Base-by-base conservation (phyloP, 768 basidiomycete species). In the Filobasidium wieringae region DNA sequence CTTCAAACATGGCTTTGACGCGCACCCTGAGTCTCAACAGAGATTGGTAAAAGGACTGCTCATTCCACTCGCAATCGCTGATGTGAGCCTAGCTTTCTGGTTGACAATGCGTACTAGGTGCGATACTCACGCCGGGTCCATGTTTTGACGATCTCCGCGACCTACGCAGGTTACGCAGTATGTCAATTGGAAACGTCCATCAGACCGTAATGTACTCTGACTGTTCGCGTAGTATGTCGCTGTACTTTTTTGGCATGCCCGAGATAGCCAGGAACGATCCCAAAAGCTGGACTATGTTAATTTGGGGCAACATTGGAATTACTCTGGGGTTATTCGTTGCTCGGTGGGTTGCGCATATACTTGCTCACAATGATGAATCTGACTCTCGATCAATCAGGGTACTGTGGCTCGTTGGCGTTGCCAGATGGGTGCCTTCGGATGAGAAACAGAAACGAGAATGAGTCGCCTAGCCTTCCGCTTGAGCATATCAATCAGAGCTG, bases 281-380 rank as follows among this genome's bases (percentile, higher is more conserved):
- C 29, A 68, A 67, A 55, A 64, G 71, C 47, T 74, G 72, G 72
- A 70, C 71, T 4, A 39, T 50, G 15, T 30, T 71, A 26, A 50
- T 72, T 6, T 66, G 70, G 60, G 69, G 69, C 1, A 73, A 71
- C 39, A 61, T 72, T 0, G 63, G 63, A 43, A 66, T 73, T 55
- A 72, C 72, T 3, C 22, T 59, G 2, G 40, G 54, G 33, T 52
- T 72, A 17, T 73, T 74, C 51, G n/a, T 60, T 22, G 58, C 60
- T 31, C 57, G 64, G 62, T 58, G 15, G 31, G 64, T 30, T 33
- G 47, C n/a, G n/a, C n/a, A n/a, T n/a, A n/a, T n/a, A n/a, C n/a
- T n/a, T n/a, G n/a, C n/a, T n/a, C n/a, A n/a, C n/a, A n/a, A n/a
- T n/a, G n/a, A n/a, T n/a, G n/a, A n/a, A n/a, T n/a, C n/a, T n/a